Evolutionary conservation across 768 basidiomycete genomes (phyloP), one percentile per base, ranked within the genome.

Genomic region (Boletus vinaceobasis): DNA sequence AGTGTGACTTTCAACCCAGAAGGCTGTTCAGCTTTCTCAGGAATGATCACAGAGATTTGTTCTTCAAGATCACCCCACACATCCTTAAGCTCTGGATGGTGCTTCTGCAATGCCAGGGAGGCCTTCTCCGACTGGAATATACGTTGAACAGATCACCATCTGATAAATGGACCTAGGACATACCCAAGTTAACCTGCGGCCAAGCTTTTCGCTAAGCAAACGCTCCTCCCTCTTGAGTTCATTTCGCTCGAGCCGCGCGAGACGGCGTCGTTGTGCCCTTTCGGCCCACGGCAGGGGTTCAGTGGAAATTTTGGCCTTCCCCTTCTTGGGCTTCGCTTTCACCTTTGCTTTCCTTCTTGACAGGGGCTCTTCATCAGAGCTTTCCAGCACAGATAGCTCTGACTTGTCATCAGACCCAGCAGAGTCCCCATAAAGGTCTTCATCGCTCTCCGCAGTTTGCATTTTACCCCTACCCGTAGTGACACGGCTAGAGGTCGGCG

Each of bases 51-150:
- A 1, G 81, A 77, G 50, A 87, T 77, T 21, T 74, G 79, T 23
- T 78, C 74, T 65, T 88, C 81, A 8, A 97, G 70, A 63, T 98
- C 87, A 26, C 92, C 92, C 95, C 96, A 98, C 36, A 92, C 86
- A 69, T 87, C 80, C 53, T 70, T 74, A 33, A 97, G 79, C 63
- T 96, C 93, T 2, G 88, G 85, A 66, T 96, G 95, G 65, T 88
- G 76, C 62, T 73, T 79, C 26, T 78, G 75, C 31, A 93, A 69
- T 14, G 83, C 80, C 37, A 90, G 62, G 6, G 83, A 78, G 1
- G 82, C 76, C 64, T 79, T 89, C 70, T 93, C 90, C 7, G 88
- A 83, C 89, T 93, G 48, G 5, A 48, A 56, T n/a, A 36, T 23
- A 60, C 17, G 56, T 38, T 62, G n/a, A 48, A 27, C n/a, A 33